Conservation (phyloP, 1,139 yeast species). For the Debaryomycetaceae sp. region DNA sequence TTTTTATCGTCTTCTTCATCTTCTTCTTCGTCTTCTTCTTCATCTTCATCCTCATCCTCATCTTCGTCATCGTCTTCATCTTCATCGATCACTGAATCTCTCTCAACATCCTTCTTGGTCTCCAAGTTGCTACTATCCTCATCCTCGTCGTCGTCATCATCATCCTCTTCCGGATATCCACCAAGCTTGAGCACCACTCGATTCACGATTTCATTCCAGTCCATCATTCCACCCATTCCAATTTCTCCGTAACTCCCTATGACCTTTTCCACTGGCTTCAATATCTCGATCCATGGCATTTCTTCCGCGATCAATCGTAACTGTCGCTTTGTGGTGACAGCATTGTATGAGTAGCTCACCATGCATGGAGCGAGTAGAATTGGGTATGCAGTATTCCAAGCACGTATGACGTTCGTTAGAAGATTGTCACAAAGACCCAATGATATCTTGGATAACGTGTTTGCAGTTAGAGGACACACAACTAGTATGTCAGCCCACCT, state of each 20-base stretch:
- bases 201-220: constrained; percentile 86
- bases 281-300: constrained; percentile 86
- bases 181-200: constrained; percentile 79
- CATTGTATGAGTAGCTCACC: constrained; percentile 88
- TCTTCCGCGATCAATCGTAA: constrained; percentile 71
- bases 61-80: constrained; percentile 43
- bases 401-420: constrained; percentile 81
- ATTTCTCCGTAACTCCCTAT: constrained; percentile 92
- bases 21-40: constrained; percentile 39
- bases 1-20: constrained; percentile 38
- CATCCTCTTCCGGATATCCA: constrained; percentile 86
- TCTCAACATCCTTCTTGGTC: constrained; percentile 32
- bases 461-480: constrained; percentile 88
- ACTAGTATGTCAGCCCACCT: constrained; percentile 94
- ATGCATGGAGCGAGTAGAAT: constrained; percentile 88
- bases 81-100: constrained; percentile 32
- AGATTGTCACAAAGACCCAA: constrained; percentile 87
- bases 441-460: constrained; percentile 85
- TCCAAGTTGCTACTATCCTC: constrained; percentile 20
- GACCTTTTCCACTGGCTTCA: constrained; percentile 90
- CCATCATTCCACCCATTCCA: constrained; percentile 94
- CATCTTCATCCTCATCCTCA: constrained; percentile 47
- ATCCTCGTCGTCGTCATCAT: constrained; percentile 69
- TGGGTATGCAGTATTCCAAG: constrained; percentile 90
- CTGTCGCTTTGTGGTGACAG: constrained; percentile 83